A percentile compares a stretch with the other conserved stretches of the same genome.
Conservation (phyloP, 1,284 basidiomycete genomes). For the Tetrapyrgos nigripes region DNA sequence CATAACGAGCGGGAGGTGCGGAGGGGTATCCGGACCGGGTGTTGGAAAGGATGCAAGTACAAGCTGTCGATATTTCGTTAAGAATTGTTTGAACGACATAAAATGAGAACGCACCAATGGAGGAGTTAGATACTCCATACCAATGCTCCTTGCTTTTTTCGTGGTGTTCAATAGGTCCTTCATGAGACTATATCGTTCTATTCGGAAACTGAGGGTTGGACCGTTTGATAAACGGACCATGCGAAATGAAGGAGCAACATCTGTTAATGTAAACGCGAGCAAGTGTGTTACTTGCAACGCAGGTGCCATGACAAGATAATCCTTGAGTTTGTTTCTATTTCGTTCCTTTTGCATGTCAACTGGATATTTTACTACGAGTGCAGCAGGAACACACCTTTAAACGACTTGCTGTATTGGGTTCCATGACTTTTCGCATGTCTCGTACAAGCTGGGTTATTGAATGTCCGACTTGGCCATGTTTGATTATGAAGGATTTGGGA, state of each 20-base stretch:
- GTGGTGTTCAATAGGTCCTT: conserved; percentile 82
- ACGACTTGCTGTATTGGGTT: conserved; percentile 95
- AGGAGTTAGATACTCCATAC: conserved; percentile 86
- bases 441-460: conserved; percentile 90
- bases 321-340: conserved; percentile 91
- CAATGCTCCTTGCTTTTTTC: conserved; percentile 74
- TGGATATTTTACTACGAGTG: background rate
- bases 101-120: conserved; percentile 68
- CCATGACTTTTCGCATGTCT: conserved; percentile 95
- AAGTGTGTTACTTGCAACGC: conserved; percentile 93
- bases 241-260: conserved; percentile 85
- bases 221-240: conserved; percentile 92
- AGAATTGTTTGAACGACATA: background rate
- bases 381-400: conserved; percentile 67
- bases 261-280: conserved; percentile 89
- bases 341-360: conserved; percentile 72
- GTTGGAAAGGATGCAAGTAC: conserved; percentile 80
- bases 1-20: conserved; percentile 76
- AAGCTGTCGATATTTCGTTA: conserved; percentile 48
- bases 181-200: conserved; percentile 92
- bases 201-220: conserved; percentile 92
- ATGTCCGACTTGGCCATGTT: conserved; percentile 90
- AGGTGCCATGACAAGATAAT: conserved; percentile 94
- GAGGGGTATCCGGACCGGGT: conserved; percentile 72
- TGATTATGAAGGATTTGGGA: conserved; percentile 90